Evolutionary conservation across 2,329 filamentous ascomycete species (phyloP).

Genomic region (Cercospora sesami): DNA sequence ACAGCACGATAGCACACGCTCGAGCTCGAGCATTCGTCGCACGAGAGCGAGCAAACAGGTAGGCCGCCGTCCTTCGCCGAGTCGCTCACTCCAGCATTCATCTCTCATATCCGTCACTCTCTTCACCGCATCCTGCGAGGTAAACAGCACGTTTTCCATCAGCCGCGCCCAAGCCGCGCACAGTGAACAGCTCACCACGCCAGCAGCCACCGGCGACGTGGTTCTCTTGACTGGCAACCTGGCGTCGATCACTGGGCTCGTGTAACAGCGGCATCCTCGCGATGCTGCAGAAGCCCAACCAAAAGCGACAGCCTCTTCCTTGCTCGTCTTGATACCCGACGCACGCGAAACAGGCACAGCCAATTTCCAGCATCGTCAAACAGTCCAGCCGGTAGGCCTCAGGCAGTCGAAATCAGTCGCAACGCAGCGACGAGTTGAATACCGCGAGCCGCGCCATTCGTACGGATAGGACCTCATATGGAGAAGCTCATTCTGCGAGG

Average conservation of each 20-base stretch:
- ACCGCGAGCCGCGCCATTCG: conserved; percentile 7
- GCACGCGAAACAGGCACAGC: conserved; percentile 10
- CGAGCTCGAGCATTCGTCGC: neutral
- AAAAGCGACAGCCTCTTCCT: conserved; percentile 15
- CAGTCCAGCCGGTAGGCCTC: neutral
- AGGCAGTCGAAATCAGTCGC: conserved; percentile 4
- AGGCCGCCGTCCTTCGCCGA: neutral
- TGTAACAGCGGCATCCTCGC: conserved; percentile 13
- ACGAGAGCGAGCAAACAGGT: neutral
- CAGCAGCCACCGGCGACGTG: conserved; percentile 4
- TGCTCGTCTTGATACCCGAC: conserved; percentile 19
- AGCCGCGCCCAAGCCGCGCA: neutral
- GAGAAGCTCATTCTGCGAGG: conserved; percentile 32
- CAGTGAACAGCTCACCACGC: conserved; percentile 4
- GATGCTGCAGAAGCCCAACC: conserved; percentile 3
- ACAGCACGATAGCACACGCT: neutral
- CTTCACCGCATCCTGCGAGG: conserved; percentile 2
- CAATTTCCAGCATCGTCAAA: neutral
- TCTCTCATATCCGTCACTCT: neutral
- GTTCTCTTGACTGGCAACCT: neutral
- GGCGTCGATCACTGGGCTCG: neutral
- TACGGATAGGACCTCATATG: conserved; percentile 18
- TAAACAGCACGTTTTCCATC: neutral
- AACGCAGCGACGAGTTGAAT: conserved; percentile 2
- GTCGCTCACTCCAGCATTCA: neutral